These are phyloP conservation scores for Nyssa sinensis DNA, from an alignment of 148 eudicot species.

Conservation along the genomic window DNA sequence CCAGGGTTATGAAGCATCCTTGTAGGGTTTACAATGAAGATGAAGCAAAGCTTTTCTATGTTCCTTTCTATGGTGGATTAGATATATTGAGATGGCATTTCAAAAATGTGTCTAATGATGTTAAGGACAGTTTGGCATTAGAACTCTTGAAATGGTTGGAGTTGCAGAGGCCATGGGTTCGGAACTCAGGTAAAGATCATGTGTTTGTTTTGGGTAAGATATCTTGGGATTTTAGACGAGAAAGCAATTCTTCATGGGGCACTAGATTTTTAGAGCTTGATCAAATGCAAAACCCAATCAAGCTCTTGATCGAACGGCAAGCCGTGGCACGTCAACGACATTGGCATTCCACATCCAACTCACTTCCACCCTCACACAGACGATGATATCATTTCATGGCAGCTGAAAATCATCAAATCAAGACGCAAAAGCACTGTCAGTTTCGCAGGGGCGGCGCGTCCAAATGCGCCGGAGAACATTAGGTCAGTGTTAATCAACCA, in stretches of 20 bases:
- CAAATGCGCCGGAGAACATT: conserved; percentile 37
- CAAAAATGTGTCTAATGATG: conserved; percentile 47
- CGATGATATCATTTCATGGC: conserved; percentile 51
- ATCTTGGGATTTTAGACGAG: conserved; percentile 77
- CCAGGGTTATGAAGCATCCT: conserved; percentile 64
- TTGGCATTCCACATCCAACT: conserved; percentile 81
- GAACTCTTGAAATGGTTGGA: conserved; percentile 66
- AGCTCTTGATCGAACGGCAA: conserved; percentile 72
- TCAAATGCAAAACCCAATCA: conserved; percentile 58
- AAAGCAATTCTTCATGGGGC: conserved; percentile 46
- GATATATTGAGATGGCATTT: conserved; percentile 77
- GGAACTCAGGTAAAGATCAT: conserved; percentile 61
- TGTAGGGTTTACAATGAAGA: conserved; percentile 58
- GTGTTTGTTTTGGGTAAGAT: conserved; percentile 72
- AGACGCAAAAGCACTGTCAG: conserved; percentile 40
- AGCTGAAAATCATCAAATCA: conserved; percentile 32
- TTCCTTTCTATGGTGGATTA: conserved; percentile 76
- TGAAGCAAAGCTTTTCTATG: conserved; percentile 73
- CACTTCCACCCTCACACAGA: conserved; percentile 74
- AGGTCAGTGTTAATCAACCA: conserved; percentile 58
- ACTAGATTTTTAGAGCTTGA: conserved; percentile 46
- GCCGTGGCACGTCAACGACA: conserved; percentile 77
- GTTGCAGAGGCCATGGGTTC: conserved; percentile 44
- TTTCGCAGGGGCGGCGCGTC: conserved; percentile 67
- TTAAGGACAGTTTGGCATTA: conserved; percentile 49